Evolutionary conservation across 208 protist species (phyloP), one percentile per base, ranked within the genome.

Genomic region (Cochliopodium minus): DNA sequence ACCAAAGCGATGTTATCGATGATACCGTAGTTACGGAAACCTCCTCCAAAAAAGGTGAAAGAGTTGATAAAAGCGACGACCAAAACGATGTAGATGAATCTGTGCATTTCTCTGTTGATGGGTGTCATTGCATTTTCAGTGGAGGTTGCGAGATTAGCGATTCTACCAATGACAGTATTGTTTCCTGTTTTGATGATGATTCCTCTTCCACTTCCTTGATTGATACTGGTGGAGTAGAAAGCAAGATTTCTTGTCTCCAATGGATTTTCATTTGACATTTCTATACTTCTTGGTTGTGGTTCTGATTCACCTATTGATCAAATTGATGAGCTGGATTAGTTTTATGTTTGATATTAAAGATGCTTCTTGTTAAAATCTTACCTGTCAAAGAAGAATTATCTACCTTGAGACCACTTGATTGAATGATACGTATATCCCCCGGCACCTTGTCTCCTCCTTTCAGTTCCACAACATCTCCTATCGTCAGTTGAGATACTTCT

Each of bases 381-480:
- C n/a, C n/a, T 28, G 78, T 84, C 15, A 84, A 52, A 3, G 70
- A 76, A 26, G 70, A 60, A 28, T 81, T 78, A 47, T 82, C 76
- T 23, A 88, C 69, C 52, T 81, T 73, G 2, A 87, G 42, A 4
- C 28, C 45, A 4, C 57, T 45, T n/a, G 6, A 7, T 22, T 66
- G 36, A 7, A 90, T 36, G 2, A 90, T 7, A 57, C 81, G 56
- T 2, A 81, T 50, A 63, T 88, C 84, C 7, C 74, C 84, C 4
- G 80, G 70, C 4, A 87, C 53, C 23, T 77, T 79, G 50, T 88
- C 73, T 35, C 83, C 83, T 20, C 49, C 40, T 6, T 56, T 42
- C 40, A 85, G 49, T 36, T 70, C 22, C n/a, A 87, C 66, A 48
- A 90, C 50, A 61, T 90, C 83, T 51, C 82, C 83, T 1, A 39